Evolutionary conservation across 2,329 filamentous ascomycete genomes (phyloP).

Genomic region (Epichloe bromicola): DNA sequence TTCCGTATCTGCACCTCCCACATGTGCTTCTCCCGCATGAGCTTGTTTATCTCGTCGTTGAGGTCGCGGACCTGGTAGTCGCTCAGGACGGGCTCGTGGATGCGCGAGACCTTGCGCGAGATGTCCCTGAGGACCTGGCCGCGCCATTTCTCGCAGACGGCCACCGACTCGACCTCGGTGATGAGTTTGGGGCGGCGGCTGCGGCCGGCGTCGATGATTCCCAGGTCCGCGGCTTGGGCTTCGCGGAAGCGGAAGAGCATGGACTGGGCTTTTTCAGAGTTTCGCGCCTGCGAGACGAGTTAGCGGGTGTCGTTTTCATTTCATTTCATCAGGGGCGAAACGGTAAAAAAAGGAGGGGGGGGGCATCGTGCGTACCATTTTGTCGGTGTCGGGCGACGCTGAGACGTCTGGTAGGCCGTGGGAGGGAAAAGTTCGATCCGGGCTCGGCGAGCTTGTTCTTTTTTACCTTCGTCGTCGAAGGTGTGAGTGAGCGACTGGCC

Average conservation of each 20-base stretch:
- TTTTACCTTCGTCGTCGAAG: background rate
- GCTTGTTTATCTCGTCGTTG: slow-evolving; percentile 98
- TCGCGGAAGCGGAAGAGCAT: slow-evolving; percentile 99
- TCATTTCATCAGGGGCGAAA: background rate
- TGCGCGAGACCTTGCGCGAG: slow-evolving; percentile 88
- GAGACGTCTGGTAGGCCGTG: background rate
- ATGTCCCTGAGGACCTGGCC: slow-evolving; percentile 96
- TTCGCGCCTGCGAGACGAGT: slow-evolving; percentile 55
- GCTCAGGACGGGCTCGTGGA: slow-evolving; percentile 81
- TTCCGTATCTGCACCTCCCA: slow-evolving; percentile 97
- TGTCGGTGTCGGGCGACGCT: background rate
- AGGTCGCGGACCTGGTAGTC: slow-evolving; percentile 96
- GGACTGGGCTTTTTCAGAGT: slow-evolving; percentile 96
- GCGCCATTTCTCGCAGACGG: slow-evolving; percentile 91
- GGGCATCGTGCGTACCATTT: slow-evolving; percentile 1
- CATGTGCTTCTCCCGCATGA: slow-evolving; percentile 98
- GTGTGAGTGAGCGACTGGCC: background rate
- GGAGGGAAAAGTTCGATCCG: background rate
- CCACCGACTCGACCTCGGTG: slow-evolving; percentile 72
- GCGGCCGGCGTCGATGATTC: slow-evolving; percentile 86
- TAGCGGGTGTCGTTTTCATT: background rate
- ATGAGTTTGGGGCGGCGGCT: slow-evolving; percentile 85
- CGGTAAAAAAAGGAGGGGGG: too few species aligned
- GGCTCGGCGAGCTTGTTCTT: background rate
- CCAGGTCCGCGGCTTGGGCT: slow-evolving; percentile 87